Evolutionary conservation across 2,329 filamentous ascomycete species (phyloP), one percentile per base, ranked within the genome.

Genomic region (Xylariales sp.): DNA sequence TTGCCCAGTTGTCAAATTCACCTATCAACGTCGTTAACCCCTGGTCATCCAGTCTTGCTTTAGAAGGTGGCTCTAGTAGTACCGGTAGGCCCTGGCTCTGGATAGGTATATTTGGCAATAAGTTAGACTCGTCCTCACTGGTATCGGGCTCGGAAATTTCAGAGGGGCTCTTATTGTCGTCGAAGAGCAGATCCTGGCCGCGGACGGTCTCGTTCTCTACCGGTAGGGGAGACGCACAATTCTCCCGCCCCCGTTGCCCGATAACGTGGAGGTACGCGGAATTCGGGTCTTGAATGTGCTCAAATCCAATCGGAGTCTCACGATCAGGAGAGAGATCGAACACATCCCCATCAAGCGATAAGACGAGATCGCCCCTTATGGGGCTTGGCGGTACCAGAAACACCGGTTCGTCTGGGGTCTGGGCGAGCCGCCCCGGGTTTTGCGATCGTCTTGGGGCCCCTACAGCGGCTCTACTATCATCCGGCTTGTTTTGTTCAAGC

Each of bases 171-270:
- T 50, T 65, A 28, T 62, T 36, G 43, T 65, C 62, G 6, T 80
- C 78, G 52, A 81, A 81, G 12, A 80, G 70, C 14, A 75, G 71
- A 8, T 80, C 77, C 6, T 78, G 73, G 6, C 79, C 80, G 8
- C 78, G 71, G 6, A 80, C 77, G 0, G 79, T 81, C n/a, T 73
- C 73, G 1, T 74, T 74, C 45, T 77, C 73, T 16, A 78, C 76
- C 6, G 52, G 72, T 55, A 62, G 68, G 43, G 50, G 70, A 30
- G 34, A 68, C 41, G 3, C 60, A 39, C 43, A 56, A 28, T 36
- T 3, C 64, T 56, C 10, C 54, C 59, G 12, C 60, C 53, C 32
- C n/a, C 30, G 57, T 9, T 54, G 32, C 16, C 64, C 45, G 3
- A 46, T 14, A 10, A 57, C 18, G 12, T 39, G 18, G 4, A 61